Evolutionary conservation across 495 filamentous ascomycete species (phyloP), one percentile per base, ranked within the genome.

Genomic region (Neurospora terricola): DNA sequence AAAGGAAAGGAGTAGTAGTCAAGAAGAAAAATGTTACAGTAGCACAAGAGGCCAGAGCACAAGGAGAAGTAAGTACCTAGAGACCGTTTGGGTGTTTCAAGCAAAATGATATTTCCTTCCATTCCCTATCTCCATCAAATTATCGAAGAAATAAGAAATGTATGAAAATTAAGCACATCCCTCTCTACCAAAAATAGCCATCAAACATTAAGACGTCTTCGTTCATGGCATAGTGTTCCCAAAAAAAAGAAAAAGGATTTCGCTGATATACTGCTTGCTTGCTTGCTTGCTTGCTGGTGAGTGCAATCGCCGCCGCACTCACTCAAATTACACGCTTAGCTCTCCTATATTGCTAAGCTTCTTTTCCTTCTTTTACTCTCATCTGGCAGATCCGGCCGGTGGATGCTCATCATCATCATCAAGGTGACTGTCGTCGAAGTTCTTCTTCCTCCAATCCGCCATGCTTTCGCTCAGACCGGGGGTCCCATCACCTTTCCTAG

Each of bases 391-490:
- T 66, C 54, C 54, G 54, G 54, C 54, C 14, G 54, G 54, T 66
- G 27, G 40, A n/a, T 30, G 30, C 42, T 72, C 74, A 34, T 75
- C 72, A 6, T 75, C 72, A 6, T 45, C 70, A 30, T 77, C 76
- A 38, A 76, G 72, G 5, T 76, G 75, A 69, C 70, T 75, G 18
- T 80, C 87, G 75, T 94, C 92, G 72, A 94, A 82, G 14, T 66
- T 66, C 75, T 90, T 81, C 77, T 91, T 91, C 72, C 92, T 83
- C 92, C 92, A 94, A 77, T 91, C 90, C 6, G 91, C 89, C 54
- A 94, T 77, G 77, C 88, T 92, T 76, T 89, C 89, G 73, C 88
- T 92, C 79, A 94, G 82, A 16, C 83, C 84, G 34, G 81, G 76
- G 38, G 80, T 82, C 18, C 80, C 79, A 23, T 87, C 87, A 75